Evolutionary conservation across 257 asterid genomes (phyloP).

Genomic region (Cruciata laevipes): DNA sequence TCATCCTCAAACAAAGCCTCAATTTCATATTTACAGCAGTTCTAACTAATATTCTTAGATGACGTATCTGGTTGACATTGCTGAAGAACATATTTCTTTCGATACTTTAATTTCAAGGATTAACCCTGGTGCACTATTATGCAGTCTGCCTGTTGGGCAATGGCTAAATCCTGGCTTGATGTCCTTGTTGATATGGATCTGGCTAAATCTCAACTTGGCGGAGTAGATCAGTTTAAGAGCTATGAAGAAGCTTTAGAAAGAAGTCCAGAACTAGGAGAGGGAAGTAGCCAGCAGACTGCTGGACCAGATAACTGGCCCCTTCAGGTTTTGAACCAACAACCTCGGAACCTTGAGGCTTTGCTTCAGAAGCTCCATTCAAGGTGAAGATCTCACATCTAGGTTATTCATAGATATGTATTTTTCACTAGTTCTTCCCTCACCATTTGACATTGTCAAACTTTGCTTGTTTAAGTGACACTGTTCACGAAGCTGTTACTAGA

Average conservation of each 20-base stretch:
- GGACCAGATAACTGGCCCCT: constrained; percentile 89
- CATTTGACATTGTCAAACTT: constrained; percentile 13
- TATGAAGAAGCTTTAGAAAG: constrained; percentile 71
- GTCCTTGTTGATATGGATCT: constrained; percentile 81
- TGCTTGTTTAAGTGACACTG: constrained; percentile 57
- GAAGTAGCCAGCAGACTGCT: constrained; percentile 38
- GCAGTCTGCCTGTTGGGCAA: constrained; percentile 99
- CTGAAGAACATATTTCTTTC: background rate
- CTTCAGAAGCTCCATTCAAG: constrained; percentile 98
- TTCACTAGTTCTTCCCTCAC: constrained; percentile 13
- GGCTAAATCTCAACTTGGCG: constrained; percentile 56
- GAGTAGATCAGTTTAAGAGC: constrained; percentile 47
- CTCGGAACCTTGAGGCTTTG: constrained; percentile 76
- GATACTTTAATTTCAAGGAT: background rate
- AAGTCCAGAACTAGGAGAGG: constrained; percentile 57
- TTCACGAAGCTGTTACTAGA: constrained; percentile 84
- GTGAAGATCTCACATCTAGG: constrained; percentile 31
- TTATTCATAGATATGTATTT: constrained; percentile 6
- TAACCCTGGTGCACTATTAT: constrained; percentile 20
- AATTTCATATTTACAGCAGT: background rate
- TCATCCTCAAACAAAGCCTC: background rate
- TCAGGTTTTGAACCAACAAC: constrained; percentile 86
- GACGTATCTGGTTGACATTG: constrained; percentile 1
- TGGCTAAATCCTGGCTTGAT: constrained; percentile 98
- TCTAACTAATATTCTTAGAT: background rate